Conservation (phyloP, 2,329 filamentous ascomycete species). For the Arthrobotrys conoides region DNA sequence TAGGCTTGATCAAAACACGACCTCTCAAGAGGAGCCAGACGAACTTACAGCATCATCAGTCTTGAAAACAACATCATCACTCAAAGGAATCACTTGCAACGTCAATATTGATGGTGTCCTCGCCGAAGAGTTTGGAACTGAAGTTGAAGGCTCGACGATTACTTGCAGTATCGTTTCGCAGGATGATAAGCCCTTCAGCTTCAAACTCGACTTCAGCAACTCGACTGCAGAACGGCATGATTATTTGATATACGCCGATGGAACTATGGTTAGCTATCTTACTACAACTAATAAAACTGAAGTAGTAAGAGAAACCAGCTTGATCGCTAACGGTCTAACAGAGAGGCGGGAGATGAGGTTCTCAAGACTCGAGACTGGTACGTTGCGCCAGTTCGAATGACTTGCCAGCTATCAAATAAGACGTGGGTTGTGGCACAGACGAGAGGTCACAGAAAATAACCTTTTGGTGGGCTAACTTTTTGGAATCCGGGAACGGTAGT, state of each 20-base stretch:
- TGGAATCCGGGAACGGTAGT: background rate
- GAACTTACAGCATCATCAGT: no score
- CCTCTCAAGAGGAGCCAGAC: no score
- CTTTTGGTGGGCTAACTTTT: background rate
- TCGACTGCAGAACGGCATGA: conserved; percentile 19
- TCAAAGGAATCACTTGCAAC: conserved; percentile 29
- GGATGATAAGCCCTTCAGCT: conserved; percentile 39
- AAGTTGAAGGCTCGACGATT: conserved; percentile 8
- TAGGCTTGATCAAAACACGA: no score
- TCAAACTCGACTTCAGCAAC: conserved; percentile 26
- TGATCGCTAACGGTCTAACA: background rate
- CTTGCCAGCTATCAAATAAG: background rate
- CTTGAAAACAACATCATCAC: background rate
- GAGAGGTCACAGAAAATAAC: no score
- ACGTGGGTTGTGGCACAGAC: no score
- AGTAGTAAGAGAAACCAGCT: background rate
- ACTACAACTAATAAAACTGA: background rate
- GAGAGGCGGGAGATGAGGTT: conserved; percentile 29
- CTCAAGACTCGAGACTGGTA: conserved; percentile 41
- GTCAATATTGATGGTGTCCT: conserved; percentile 17
- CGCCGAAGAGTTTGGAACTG: conserved; percentile 26
- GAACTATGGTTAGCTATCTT: background rate
- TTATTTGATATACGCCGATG: conserved; percentile 12
- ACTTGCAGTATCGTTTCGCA: conserved; percentile 38
- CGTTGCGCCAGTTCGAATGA: background rate